These are phyloP conservation scores for Ceratobasidium sp. DNA, from an alignment of 1,284 basidiomycete species.

Conservation along the genomic window DNA sequence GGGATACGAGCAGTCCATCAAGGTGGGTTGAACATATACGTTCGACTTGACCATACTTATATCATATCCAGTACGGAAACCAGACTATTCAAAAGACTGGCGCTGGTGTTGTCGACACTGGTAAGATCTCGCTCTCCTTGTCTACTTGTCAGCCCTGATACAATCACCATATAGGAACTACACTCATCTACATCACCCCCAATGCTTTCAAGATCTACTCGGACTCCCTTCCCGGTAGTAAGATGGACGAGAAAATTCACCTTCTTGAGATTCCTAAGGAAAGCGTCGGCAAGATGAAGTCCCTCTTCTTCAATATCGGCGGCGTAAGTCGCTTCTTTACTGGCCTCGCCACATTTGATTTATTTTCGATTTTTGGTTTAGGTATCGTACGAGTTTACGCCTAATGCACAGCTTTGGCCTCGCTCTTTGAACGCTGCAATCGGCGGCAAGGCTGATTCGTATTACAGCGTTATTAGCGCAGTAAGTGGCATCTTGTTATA, in stretches of 20 bases:
- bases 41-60: background rate
- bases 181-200: constrained; percentile 39
- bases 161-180: constrained; percentile 15
- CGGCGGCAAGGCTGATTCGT: constrained; percentile 36
- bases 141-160: background rate
- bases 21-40: background rate
- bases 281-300: constrained; percentile 42
- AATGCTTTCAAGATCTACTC: constrained; percentile 44
- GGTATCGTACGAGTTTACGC: constrained; percentile 44
- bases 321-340: constrained; percentile 2
- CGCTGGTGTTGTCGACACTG: constrained; percentile 43
- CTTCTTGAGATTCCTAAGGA: constrained; percentile 41
- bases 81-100: constrained; percentile 23
- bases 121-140: background rate
- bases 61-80: constrained; percentile 35
- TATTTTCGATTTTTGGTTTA: background rate
- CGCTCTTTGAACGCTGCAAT: constrained; percentile 37
- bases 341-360: background rate
- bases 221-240: constrained; percentile 40
- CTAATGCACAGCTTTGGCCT: constrained; percentile 45
- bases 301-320: constrained; percentile 36
- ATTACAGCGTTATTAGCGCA: constrained; percentile 36
- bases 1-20: constrained; percentile 43
- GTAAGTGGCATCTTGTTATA: background rate
- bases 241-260: constrained; percentile 8